phyloP scores from a whole-genome alignment of 805 yeast genomes.

The Candida boleticola region DNA sequence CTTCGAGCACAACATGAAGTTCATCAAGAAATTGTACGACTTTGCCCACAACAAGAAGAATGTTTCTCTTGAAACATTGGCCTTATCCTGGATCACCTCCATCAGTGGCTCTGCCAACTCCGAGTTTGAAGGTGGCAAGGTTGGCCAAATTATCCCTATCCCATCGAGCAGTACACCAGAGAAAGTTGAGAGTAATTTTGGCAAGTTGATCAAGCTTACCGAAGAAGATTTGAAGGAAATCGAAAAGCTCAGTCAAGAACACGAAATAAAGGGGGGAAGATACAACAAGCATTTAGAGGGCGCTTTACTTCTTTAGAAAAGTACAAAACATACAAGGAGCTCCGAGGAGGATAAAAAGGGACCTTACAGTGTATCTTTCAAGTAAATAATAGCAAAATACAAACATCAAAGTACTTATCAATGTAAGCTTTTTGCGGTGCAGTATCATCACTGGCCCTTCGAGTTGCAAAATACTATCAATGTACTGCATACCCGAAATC shows the following conservation, averaged over 20 bases:
- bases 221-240: slow-evolving; percentile 53
- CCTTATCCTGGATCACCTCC: slow-evolving; percentile 48
- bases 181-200: slow-evolving; percentile 58
- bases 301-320: no score
- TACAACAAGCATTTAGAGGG: slow-evolving; percentile 36
- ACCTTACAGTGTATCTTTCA: no score
- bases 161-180: slow-evolving; percentile 60
- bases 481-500: no score
- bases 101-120: slow-evolving; percentile 61
- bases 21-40: slow-evolving; percentile 50
- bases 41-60: slow-evolving; percentile 46
- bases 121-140: slow-evolving; percentile 27
- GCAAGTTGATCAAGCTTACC: slow-evolving; percentile 37
- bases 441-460: no score
- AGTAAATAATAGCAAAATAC: no score
- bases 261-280: slow-evolving; percentile 53
- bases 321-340: no score
- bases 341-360: no score
- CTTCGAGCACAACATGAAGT: slow-evolving; percentile 47
- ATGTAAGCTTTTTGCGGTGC: no score
- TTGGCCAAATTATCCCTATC: slow-evolving; percentile 67
- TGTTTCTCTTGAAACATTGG: slow-evolving; percentile 56
- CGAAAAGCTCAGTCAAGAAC: slow-evolving; percentile 37
- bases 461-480: no score
- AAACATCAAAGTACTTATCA: no score